Evolutionary conservation across 208 protist genomes (phyloP), one percentile per base, ranked within the genome.

Genomic region (Wallacemonas sp.): DNA sequence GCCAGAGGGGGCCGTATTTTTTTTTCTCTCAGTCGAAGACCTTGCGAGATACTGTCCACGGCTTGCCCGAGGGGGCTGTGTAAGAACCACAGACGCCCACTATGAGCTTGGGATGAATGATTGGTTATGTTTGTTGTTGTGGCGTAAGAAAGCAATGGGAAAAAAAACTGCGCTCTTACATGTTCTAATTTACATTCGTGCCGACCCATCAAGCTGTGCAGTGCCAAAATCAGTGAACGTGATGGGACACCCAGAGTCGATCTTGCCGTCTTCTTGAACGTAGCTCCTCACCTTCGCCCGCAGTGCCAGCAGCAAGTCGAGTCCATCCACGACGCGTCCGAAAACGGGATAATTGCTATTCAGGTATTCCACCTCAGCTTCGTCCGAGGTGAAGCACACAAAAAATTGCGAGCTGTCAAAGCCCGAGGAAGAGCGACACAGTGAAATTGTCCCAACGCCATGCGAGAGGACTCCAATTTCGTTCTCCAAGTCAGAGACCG

Each of bases 341-440:
- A 95, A 92, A 27, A 78, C 87, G 9, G 86, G 64, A 46, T 95
- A 79, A 11, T 83, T 83, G 46, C 75, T 78, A 60, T 90, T 82
- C 26, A 95, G 48, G 62, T 88, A 80, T n/a, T 84, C 83, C 34
- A 90, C 46, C 57, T 93, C 87, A 0, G 38, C 56, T 16, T 65
- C 39, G 63, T 93, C 81, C 41, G 70, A 72, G 1, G 87, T 93
- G 33, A 95, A 56, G 67, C 86, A 93, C 32, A 95, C 80, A 65
- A 95, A 93, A 76, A 95, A 93, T 44, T 84, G 72, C 1, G 80
- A 85, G 2, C 78, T 78, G 49, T 95, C 90, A 68, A 89, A 86
- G 17, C 39, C 43, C 34, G 24, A 65, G 8, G 74, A 71, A 29
- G 74, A 83, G 9, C 87, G 70, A 70, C 90, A 93, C 19, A 93